Percentiles rank a stretch among this genome's conserved stretches.
Evolutionary conservation across 202 grass and related monocot genomes (phyloP).

Genomic region (Digitaria exilis): DNA sequence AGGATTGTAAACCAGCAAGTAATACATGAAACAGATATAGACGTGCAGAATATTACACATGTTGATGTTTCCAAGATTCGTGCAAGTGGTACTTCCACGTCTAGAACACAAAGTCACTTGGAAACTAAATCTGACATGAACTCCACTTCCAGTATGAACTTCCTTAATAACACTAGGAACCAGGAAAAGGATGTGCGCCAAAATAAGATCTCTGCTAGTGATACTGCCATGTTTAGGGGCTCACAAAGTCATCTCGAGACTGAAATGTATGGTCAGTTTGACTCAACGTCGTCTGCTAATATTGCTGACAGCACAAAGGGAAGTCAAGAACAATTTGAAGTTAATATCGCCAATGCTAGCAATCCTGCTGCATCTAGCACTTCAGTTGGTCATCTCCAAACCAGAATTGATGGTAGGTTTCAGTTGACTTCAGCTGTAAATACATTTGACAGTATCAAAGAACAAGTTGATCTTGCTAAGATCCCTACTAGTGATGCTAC

Average conservation of each 20-base stretch:
- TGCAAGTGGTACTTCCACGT: conserved; percentile 47
- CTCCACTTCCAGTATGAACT: conserved; percentile 35
- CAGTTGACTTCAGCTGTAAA: conserved; percentile 37
- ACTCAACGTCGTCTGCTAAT: conserved; percentile 29
- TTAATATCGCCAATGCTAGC: conserved; percentile 28
- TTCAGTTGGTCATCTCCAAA: conserved; percentile 28
- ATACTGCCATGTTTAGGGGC: conserved; percentile 24
- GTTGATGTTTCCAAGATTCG: conserved; percentile 52
- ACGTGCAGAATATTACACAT: conserved; percentile 52
- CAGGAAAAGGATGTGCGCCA: conserved; percentile 33
- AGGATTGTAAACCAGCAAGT: conserved; percentile 63
- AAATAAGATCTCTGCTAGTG: conserved; percentile 37
- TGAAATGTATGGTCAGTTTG: conserved; percentile 30
- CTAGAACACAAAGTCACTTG: conserved; percentile 41
- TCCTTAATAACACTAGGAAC: conserved; percentile 7
- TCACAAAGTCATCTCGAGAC: conserved; percentile 31
- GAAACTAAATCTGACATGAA: conserved; percentile 45
- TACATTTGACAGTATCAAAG: conserved; percentile 17
- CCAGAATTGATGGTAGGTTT: conserved; percentile 19
- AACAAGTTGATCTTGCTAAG: conserved; percentile 38
- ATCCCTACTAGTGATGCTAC: conserved; percentile 32
- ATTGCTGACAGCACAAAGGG: conserved; percentile 23
- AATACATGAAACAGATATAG: conserved; percentile 53
- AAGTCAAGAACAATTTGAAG: conserved; percentile 31
- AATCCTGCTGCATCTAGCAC: conserved; percentile 30